Percentiles rank a stretch among this genome's conserved stretches.
phyloP scores from a whole-genome alignment of 257 asterid genomes.

The Petunia secreta region DNA sequence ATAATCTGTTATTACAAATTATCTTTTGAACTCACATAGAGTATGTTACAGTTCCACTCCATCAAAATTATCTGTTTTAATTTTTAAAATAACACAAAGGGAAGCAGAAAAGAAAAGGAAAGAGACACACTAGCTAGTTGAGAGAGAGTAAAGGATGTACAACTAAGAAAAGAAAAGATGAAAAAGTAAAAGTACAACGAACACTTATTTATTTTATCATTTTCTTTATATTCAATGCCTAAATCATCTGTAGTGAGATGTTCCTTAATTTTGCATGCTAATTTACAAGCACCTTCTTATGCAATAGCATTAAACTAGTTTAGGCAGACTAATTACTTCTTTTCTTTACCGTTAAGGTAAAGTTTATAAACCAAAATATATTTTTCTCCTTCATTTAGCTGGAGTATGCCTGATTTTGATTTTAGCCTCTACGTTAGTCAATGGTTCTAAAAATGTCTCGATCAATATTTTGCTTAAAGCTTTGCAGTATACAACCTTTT shows the following conservation, averaged over 20 bases:
- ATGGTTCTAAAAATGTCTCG: constrained; percentile 38
- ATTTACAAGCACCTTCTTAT: constrained; percentile 11
- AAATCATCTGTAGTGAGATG: neutral
- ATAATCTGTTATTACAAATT: too few species aligned
- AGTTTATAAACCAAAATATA: constrained; percentile 22
- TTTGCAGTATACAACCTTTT: constrained; percentile 40
- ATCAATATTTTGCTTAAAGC: constrained; percentile 55
- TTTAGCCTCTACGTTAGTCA: constrained; percentile 49
- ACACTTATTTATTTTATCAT: neutral
- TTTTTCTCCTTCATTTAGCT: constrained; percentile 29
- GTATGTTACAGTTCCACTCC: neutral
- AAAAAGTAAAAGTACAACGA: constrained; percentile 21
- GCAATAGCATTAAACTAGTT: neutral
- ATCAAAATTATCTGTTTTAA: neutral
- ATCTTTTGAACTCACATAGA: neutral
- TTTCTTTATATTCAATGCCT: neutral
- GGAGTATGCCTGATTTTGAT: constrained; percentile 31
- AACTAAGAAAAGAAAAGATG: neutral
- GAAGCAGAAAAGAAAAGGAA: neutral
- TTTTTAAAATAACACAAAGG: neutral
- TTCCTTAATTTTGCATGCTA: neutral
- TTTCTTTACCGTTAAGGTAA: constrained; percentile 36
- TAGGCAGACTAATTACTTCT: neutral
- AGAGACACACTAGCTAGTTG: neutral
- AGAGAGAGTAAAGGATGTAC: neutral